Conservation (phyloP, 2,329 filamentous ascomycete species). For the Cladosporium sp. region DNA sequence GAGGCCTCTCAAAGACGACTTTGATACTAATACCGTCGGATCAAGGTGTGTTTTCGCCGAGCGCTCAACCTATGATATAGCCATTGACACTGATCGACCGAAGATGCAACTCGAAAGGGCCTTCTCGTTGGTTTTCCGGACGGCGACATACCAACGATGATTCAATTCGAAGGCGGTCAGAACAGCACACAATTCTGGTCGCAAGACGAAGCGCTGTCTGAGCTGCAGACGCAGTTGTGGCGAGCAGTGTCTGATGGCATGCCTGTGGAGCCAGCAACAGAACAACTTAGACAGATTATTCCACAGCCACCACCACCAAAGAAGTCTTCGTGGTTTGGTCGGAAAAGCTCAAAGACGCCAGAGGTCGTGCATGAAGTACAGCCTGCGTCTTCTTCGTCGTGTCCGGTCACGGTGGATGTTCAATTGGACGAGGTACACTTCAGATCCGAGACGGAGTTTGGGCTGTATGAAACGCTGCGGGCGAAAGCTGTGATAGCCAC, state of each 20-base stretch:
- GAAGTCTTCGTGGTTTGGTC: conserved; percentile 17
- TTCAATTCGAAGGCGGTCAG: conserved; percentile 25
- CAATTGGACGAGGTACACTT: conserved; percentile 35
- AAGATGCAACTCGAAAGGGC: conserved; percentile 18
- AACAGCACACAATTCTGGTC: conserved; percentile 29
- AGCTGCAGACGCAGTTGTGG: conserved; percentile 21
- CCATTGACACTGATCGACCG: conserved; percentile 8
- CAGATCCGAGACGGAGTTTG: conserved; percentile 39
- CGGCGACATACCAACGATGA: conserved; percentile 21
- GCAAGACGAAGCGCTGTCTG: conserved; percentile 24
- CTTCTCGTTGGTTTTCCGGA: conserved; percentile 22
- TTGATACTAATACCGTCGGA: conserved; percentile 28
- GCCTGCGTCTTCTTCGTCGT: not conserved
- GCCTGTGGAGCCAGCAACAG: not conserved
- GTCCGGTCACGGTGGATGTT: conserved; percentile 25
- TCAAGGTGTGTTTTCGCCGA: conserved; percentile 21
- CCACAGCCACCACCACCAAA: conserved; percentile 12
- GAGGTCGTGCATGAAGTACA: not conserved
- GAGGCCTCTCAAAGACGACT: conserved; percentile 24
- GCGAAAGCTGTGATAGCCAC: conserved; percentile 20
- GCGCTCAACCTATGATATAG: not conserved
- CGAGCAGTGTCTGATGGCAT: conserved; percentile 16
- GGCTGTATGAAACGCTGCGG: conserved; percentile 37
- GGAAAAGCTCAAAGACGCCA: conserved; percentile 18
- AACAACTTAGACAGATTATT: not conserved